phyloP scores from a whole-genome alignment of 495 filamentous ascomycete genomes.

The Polyplosphaeria fusca region DNA sequence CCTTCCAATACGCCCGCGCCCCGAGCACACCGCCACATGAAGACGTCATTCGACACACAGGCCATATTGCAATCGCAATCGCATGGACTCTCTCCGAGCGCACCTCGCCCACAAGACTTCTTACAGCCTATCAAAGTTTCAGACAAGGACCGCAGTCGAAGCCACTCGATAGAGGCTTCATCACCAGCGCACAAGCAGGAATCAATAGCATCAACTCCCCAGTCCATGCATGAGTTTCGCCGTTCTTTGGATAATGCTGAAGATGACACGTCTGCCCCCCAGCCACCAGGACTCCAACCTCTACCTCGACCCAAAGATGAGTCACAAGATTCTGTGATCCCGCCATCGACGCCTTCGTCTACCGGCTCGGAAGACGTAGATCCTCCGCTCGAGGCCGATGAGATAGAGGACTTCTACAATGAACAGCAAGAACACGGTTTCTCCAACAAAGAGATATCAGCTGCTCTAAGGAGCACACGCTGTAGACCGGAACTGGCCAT shows the following conservation, averaged over 20 bases:
- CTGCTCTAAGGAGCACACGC: constrained; percentile 12
- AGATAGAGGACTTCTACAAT: constrained; percentile 17
- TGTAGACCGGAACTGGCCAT: constrained; percentile 9
- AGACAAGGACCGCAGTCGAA: no score
- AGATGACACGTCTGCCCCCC: neutral
- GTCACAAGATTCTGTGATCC: neutral
- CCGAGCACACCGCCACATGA: constrained; percentile 13
- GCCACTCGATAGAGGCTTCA: no score
- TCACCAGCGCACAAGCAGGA: neutral
- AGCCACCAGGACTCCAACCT: neutral
- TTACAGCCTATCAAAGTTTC: no score
- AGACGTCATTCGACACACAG: constrained; percentile 24
- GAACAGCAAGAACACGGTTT: constrained; percentile 8
- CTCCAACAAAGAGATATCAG: constrained; percentile 8
- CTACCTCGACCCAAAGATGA: neutral
- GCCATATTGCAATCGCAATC: constrained; percentile 26
- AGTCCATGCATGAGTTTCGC: constrained; percentile 30
- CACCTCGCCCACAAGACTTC: no score
- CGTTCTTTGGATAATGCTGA: constrained; percentile 9
- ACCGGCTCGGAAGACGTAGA: constrained; percentile 18
- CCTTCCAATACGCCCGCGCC: constrained; percentile 24
- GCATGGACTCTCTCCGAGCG: constrained; percentile 11
- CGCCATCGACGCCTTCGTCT: neutral
- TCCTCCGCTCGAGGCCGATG: constrained; percentile 13
- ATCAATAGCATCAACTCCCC: constrained; percentile 16